These are phyloP conservation scores for Microsporum audouinii DNA, from an alignment of 2,329 filamentous ascomycete genomes.

Conservation along the genomic window DNA sequence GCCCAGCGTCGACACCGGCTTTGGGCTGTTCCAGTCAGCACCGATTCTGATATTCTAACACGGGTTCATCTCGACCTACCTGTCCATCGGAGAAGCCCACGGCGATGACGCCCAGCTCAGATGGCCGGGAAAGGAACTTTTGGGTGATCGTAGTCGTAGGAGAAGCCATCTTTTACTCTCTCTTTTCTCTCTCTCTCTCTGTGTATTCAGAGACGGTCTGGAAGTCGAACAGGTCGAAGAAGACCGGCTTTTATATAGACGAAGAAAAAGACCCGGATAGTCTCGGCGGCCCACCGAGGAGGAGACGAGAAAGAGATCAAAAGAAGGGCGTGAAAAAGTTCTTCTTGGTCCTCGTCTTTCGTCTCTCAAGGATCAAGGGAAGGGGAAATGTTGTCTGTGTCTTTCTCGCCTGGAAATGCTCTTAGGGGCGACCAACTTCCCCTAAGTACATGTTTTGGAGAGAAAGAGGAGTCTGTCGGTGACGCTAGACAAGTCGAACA, in stretches of 20 bases:
- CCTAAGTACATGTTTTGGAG: conserved; percentile 41
- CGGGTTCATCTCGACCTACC: conserved; percentile 42
- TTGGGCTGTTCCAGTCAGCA: conserved; percentile 52
- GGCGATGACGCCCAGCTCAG: conserved; percentile 81
- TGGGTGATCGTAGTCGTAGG: conserved; percentile 46
- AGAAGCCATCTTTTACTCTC: conserved; percentile 35
- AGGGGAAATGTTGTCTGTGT: not conserved
- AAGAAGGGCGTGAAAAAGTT: not conserved
- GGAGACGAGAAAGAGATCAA: not conserved
- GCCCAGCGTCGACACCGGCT: conserved; percentile 80
- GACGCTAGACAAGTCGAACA: not conserved
- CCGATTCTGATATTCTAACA: too few relatives aligned
- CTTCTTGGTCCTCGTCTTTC: not conserved
- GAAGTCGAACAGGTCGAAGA: not conserved
- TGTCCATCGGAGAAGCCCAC: conserved; percentile 96
- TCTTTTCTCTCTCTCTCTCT: conserved; percentile 9
- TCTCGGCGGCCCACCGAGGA: not conserved
- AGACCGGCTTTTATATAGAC: not conserved
- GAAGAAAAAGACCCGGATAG: not conserved
- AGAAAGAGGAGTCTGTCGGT: conserved; percentile 14
- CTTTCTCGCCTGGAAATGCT: conserved; percentile 35
- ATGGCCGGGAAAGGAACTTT: conserved; percentile 67
- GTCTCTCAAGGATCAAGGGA: not conserved
- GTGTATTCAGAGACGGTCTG: not conserved
- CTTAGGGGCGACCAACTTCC: conserved; percentile 32